Base-by-base conservation (phyloP, 176 grass and related monocot genomes). In the Hyparrhenia diplandra region DNA sequence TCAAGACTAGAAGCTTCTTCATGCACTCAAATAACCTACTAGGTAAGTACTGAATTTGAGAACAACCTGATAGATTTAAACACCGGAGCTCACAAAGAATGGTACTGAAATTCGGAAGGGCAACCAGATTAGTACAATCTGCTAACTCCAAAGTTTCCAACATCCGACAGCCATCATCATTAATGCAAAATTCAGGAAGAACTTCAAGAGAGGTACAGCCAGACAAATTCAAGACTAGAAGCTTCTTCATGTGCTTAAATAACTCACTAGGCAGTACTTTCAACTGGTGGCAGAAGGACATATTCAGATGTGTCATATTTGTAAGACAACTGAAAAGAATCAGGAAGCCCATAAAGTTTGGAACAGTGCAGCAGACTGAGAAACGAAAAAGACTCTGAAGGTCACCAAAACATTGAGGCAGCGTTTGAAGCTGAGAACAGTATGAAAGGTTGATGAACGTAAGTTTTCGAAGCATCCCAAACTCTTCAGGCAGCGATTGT, bases 51-150 rank as follows among this genome's bases (percentile, higher is more conserved):
- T 74, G 18, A 36, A 74, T 21, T 35, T 2, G 28, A 14, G 5
- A 74, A 74, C 72, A 74, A 9, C 47, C 47, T 23, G 49, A 74
- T 6, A 74, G 30, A 74, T 74, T 74, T 21, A 74, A 57, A 57
- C 2, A 36, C 2, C 30, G 18, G 29, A 74, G 71, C 13, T 34
- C 18, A 57, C 2, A 21, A 20, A 74, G 46, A 2, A 0, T n/a
- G 71, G 17, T 13, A 14, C 29, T 36, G 27, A 29, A 74, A 23
- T 36, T 3, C 0, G 71, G 47, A 14, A 74, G 28, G 28, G 4
- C 4, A 24, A 18, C 28, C 18, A 74, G 71, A 28, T 23, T 24
- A 36, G 30, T 51, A 74, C 71, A 74, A 36, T 14, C 3, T 74
- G 71, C n/a, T 74, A 74, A 36, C 1, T 74, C 71, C 71, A 74